Evolutionary conservation across 495 filamentous ascomycete genomes (phyloP), one percentile per base, ranked within the genome.

Genomic region (Entonaema liquescens): DNA sequence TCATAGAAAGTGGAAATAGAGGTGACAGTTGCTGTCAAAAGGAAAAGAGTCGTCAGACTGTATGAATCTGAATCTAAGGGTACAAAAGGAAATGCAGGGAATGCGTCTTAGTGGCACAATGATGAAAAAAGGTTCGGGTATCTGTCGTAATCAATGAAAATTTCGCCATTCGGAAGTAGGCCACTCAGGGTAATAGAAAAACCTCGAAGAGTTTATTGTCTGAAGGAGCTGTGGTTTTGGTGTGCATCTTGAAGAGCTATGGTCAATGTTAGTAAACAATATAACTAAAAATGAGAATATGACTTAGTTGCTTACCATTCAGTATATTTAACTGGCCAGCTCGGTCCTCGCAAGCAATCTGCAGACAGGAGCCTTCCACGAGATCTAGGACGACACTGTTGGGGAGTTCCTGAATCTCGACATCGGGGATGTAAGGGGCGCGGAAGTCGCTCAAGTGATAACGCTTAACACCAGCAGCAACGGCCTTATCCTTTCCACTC

Each of bases 301-400:
- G 29, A 13, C 19, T 13, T 52, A 5, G 28, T 42, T 7, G 78
- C 90, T 84, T 85, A 93, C 91, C 85, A 59, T 87, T 81, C 65
- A 94, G 79, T 12, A 91, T 83, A 63, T 86, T 86, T 28, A 84
- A 79, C 77, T 94, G 92, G n/a, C 90, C 89, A 56, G 87, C 85
- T 54, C 88, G 80, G 65, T 93, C 92, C 79, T 92, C 91, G 78
- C 93, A 95, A 29, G 94, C 94, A 76, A 92, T 89, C 77, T 97
- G 94, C 42, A 97, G 83, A 23, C 88, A 90, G 62, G 89, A 91
- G n/a, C 92, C 93, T 72, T 94, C 91, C 6, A 90, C 76, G 73
- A 97, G 93, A 72, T 96, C 92, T 44, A 97, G 83, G 42, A 95
- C 78, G 15, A 97, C 91, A 76, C 91, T 94, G 74, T 96, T 91